Evolutionary conservation across 441 rosid genomes (phyloP), one percentile per base, ranked within the genome.

Genomic region (Omphalea diandra): DNA sequence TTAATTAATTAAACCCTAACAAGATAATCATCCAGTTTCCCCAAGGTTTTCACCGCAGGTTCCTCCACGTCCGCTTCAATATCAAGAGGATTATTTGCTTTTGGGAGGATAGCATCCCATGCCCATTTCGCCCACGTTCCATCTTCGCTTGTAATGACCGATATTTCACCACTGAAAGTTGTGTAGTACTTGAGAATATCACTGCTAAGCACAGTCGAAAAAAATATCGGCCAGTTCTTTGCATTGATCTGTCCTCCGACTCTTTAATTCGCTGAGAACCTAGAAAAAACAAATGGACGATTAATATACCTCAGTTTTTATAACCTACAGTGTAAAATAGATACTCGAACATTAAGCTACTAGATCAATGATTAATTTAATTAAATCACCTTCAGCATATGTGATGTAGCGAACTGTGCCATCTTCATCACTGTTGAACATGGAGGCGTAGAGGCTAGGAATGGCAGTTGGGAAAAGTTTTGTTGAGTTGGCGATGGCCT

Each of bases 121-220:
- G 65, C 41, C 65, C 65, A 62, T 62, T 62, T 62, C 33, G 47
- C 65, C 65, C 65, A 62, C 5, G 65, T 22, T n/a, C 65, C 65
- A 11, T 62, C 65, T 0, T 62, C 65, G 5, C 7, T 26, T 22
- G 33, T 4, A 40, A 14, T 14, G 0, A 62, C 10, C 1, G 50
- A 40, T 22, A 62, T 40, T 40, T 62, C 65, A 3, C 33, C 65
- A 0, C 50, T 1, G 49, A 62, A 62, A 62, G 20, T 62, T 62
- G 65, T 2, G 32, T 62, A 62, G 24, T 62, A 62, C 11, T 62
- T 40, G n/a, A 62, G 65, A 14, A 62, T 40, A 40, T 62, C 65
- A 3, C 65, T 50, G 26, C 50, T 15, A 1, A 62, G 65, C 5
- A 62, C 20, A 9, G 20, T 62, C 3, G 40, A 62, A 5, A 33